Evolutionary conservation across 2,329 filamentous ascomycete genomes (phyloP).

Genomic region (Fusarium setosum): DNA sequence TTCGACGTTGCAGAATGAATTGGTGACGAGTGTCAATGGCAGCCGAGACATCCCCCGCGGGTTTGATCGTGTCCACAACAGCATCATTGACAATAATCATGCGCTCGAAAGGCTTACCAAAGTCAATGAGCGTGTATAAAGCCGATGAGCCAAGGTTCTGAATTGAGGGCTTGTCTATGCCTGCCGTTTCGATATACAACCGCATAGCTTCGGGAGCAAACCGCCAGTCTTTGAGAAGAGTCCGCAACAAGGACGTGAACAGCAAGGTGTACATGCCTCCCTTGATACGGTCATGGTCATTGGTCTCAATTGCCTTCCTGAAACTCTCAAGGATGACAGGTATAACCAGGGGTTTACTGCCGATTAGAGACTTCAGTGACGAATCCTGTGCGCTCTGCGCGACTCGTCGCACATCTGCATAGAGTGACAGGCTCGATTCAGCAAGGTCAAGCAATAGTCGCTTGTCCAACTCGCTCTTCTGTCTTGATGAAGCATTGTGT

Average conservation of each 20-base stretch:
- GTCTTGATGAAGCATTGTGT: constrained; percentile 89
- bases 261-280: constrained; percentile 92
- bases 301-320: constrained; percentile 79
- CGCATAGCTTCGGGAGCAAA: constrained; percentile 92
- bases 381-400: constrained; percentile 94
- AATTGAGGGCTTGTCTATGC: constrained; percentile 93
- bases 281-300: constrained; percentile 92
- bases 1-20: constrained; percentile 80
- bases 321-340: constrained; percentile 85
- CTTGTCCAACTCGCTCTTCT: constrained; percentile 92
- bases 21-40: constrained; percentile 71
- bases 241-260: constrained; percentile 89
- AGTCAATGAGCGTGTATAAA: constrained; percentile 89
- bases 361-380: constrained; percentile 90
- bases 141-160: constrained; percentile 87
- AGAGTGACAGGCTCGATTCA: constrained; percentile 88
- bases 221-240: constrained; percentile 91
- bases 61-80: constrained; percentile 77
- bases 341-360: constrained; percentile 88
- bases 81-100: constrained; percentile 84
- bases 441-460: constrained; percentile 86
- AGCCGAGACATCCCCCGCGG: constrained; percentile 70
- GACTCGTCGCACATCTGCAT: constrained; percentile 94
- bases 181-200: constrained; percentile 88
- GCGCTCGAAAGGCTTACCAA: constrained; percentile 87